These are phyloP conservation scores for Viola pubescens DNA, from an alignment of 441 rosid species.

Conservation along the genomic window DNA sequence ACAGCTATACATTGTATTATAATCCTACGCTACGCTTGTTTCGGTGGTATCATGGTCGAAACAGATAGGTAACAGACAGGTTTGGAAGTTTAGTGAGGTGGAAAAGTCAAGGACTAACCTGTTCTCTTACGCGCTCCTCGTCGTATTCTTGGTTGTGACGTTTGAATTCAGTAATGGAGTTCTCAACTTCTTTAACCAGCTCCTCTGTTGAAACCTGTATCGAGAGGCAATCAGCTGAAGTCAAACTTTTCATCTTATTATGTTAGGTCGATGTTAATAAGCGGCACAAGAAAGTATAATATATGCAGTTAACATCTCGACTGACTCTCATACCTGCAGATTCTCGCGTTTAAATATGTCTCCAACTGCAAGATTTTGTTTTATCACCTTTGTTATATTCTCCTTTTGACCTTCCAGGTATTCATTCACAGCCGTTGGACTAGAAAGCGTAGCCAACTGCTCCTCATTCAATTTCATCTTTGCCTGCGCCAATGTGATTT, in stretches of 20 bases:
- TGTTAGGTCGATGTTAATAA: neutral
- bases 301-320: neutral
- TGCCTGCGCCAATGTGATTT: conserved; percentile 41
- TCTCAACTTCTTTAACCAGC: conserved; percentile 74
- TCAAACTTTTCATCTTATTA: neutral
- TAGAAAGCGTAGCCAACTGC: conserved; percentile 73
- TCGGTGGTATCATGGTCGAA: neutral
- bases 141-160: conserved; percentile 75
- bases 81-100: neutral
- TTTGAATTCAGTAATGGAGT: conserved; percentile 73
- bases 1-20: neutral
- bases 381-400: conserved; percentile 56
- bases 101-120: conserved; percentile 36
- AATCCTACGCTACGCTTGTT: neutral
- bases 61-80: neutral
- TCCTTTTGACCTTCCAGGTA: conserved; percentile 65
- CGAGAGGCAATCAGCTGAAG: conserved; percentile 2
- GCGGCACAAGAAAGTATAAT: neutral
- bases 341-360: conserved; percentile 87
- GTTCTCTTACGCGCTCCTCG: conserved; percentile 68
- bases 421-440: conserved; percentile 77
- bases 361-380: conserved; percentile 87
- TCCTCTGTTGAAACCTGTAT: conserved; percentile 80
- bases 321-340: conserved; percentile 46
- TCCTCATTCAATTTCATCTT: conserved; percentile 66